Conservation (phyloP, 345 rosid genomes). For the Moricandia moricandioides region DNA sequence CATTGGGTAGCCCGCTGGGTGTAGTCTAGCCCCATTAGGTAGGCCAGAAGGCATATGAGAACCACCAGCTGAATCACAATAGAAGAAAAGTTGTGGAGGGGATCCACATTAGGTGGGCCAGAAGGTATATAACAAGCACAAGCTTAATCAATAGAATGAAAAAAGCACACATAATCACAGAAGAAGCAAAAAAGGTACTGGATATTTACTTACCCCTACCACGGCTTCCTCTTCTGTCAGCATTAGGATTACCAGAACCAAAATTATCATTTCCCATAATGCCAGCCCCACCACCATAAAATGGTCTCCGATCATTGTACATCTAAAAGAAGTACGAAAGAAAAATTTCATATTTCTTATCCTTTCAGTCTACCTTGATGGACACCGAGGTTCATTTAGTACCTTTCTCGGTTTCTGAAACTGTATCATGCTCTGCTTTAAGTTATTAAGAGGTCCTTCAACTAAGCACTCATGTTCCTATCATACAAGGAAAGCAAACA, state of each 20-base stretch:
- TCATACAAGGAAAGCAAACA: not conserved
- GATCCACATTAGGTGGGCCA: not conserved
- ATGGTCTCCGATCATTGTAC: conserved; percentile 85
- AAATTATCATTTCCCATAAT: conserved; percentile 57
- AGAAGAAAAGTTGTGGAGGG: not conserved
- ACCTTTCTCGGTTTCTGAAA: conserved; percentile 99
- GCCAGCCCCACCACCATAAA: conserved; percentile 83
- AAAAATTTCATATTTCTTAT: not conserved
- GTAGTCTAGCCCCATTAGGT: conserved; percentile 84
- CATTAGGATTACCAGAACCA: conserved; percentile 34
- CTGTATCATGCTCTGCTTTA: conserved; percentile 99
- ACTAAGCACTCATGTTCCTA: conserved; percentile 98
- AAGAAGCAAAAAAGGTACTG: conserved; percentile 4
- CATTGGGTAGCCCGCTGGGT: conserved; percentile 82
- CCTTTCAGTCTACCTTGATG: not conserved
- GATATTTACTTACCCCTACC: conserved; percentile 55
- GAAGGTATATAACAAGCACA: conserved; percentile 50
- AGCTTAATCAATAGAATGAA: conserved; percentile 5
- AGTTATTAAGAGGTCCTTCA: conserved; percentile 95
- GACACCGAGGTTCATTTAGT: not conserved
- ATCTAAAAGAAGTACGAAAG: conserved; percentile 45
- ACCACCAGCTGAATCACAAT: conserved; percentile 45
- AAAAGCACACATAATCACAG: not conserved
- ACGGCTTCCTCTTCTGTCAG: conserved; percentile 84
- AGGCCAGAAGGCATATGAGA: conserved; percentile 71